phyloP scores from a whole-genome alignment of 148 eudicot genomes.

The Pouteria glomerata region DNA sequence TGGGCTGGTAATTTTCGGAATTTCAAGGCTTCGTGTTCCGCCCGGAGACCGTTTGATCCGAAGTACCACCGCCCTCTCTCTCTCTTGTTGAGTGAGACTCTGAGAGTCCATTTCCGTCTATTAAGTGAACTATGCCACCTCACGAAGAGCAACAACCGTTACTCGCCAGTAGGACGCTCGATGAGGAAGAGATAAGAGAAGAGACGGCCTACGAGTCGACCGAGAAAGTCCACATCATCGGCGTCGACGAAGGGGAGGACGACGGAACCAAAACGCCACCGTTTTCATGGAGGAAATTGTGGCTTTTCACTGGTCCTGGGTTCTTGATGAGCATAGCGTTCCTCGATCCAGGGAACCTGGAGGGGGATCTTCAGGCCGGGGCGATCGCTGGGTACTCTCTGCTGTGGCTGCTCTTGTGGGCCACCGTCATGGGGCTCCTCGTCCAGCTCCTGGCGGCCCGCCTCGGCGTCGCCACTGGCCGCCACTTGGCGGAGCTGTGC shows the following conservation, averaged over 20 bases:
- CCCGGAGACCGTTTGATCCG: no score
- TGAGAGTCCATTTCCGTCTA: no score
- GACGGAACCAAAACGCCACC: constrained; percentile 12
- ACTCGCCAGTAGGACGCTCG: no score
- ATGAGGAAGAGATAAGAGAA: no score
- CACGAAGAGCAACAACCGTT: background rate
- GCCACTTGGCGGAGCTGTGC: constrained; percentile 22
- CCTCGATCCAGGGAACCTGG: constrained; percentile 17
- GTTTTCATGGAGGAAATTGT: constrained; percentile 16
- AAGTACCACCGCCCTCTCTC: no score
- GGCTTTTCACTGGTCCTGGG: constrained; percentile 15
- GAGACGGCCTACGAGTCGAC: background rate
- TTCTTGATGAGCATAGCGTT: constrained; percentile 19
- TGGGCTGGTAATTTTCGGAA: no score
- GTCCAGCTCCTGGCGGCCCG: constrained; percentile 20
- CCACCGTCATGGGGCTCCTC: constrained; percentile 16
- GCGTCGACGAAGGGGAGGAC: background rate
- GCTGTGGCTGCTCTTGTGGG: constrained; percentile 21
- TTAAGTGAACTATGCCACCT: no score
- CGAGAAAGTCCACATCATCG: constrained; percentile 5
- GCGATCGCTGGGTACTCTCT: constrained; percentile 18
- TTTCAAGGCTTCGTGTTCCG: no score
- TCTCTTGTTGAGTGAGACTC: no score
- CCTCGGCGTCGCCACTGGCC: constrained; percentile 21
- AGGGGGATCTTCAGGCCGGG: constrained; percentile 16